Evolutionary conservation across 2,329 filamentous ascomycete genomes (phyloP).

Genomic region (Xylariaceae sp.): DNA sequence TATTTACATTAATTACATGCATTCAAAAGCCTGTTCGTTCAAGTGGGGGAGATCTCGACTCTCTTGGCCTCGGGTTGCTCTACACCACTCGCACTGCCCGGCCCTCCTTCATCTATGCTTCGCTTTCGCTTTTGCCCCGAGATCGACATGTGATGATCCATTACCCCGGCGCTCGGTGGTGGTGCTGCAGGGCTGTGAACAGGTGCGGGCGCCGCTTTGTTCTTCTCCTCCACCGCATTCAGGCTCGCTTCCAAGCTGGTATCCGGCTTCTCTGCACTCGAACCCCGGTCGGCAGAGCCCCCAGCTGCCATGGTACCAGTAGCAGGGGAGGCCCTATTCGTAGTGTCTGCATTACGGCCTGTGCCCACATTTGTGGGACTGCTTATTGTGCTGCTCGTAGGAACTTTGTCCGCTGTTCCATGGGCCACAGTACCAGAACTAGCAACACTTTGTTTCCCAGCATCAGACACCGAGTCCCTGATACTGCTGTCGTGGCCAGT

Average conservation of each 20-base stretch:
- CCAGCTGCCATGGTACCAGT: no score
- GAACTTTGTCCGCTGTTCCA: not conserved
- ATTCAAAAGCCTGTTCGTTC: no score
- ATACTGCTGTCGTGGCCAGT: not conserved
- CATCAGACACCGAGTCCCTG: not conserved
- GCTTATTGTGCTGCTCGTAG: not conserved
- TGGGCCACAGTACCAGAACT: not conserved
- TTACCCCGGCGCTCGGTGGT: conserved; percentile 26
- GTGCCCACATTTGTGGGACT: no score
- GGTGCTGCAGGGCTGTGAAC: conserved; percentile 25
- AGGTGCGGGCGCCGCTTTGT: conserved; percentile 16
- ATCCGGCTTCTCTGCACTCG: conserved; percentile 4
- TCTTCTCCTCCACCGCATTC: not conserved
- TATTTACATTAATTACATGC: no score
- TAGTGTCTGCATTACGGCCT: no score
- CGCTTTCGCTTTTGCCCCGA: conserved; percentile 26
- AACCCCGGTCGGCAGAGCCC: no score
- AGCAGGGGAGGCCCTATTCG: no score
- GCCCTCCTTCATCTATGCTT: conserved; percentile 21
- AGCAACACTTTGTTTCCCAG: not conserved
- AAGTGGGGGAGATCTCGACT: conserved; percentile 18
- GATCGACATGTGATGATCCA: conserved; percentile 28
- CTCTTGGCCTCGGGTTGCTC: conserved; percentile 28
- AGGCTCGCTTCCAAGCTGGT: no score
- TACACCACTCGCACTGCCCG: conserved; percentile 16